Conservation (phyloP, 345 rosid genomes). For the Microcos paniculata region DNA sequence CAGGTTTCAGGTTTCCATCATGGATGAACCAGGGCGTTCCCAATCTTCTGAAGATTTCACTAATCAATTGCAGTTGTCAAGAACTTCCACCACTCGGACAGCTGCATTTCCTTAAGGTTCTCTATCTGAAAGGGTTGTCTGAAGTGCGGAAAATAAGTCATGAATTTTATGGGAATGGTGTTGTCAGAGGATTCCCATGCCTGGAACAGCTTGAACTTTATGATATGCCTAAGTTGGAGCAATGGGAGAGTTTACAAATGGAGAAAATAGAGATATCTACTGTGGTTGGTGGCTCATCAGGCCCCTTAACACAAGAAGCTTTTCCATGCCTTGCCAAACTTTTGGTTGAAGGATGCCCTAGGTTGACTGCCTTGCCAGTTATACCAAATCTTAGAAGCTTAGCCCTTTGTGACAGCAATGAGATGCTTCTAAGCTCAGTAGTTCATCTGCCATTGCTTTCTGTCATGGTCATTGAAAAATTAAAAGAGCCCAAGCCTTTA, state of each 20-base stretch:
- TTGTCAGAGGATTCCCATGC: conserved; percentile 21
- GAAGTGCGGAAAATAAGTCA: conserved; percentile 9
- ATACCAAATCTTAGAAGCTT: conserved; percentile 22
- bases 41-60: conserved; percentile 16
- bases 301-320: conserved; percentile 4
- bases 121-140: conserved; percentile 17
- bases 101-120: conserved; percentile 22
- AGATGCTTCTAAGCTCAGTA: conserved; percentile 13
- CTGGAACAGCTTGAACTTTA: conserved; percentile 23
- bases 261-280: not conserved
- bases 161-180: conserved; percentile 21
- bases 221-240: conserved; percentile 22
- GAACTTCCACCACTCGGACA: conserved; percentile 29
- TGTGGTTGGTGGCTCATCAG: not conserved
- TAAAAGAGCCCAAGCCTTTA: not conserved
- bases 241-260: conserved; percentile 10
- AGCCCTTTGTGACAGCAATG: conserved; percentile 27
- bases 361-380: conserved; percentile 16
- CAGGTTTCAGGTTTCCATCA: conserved; percentile 13
- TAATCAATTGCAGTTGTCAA: conserved; percentile 14
- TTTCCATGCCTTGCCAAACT: conserved; percentile 27
- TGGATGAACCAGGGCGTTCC: conserved; percentile 16
- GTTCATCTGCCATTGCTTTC: not conserved
- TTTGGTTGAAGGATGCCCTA: conserved; percentile 19
- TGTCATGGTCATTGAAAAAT: conserved; percentile 21